phyloP scores from a whole-genome alignment of 768 basidiomycete genomes.

The Dioszegia hungarica region DNA sequence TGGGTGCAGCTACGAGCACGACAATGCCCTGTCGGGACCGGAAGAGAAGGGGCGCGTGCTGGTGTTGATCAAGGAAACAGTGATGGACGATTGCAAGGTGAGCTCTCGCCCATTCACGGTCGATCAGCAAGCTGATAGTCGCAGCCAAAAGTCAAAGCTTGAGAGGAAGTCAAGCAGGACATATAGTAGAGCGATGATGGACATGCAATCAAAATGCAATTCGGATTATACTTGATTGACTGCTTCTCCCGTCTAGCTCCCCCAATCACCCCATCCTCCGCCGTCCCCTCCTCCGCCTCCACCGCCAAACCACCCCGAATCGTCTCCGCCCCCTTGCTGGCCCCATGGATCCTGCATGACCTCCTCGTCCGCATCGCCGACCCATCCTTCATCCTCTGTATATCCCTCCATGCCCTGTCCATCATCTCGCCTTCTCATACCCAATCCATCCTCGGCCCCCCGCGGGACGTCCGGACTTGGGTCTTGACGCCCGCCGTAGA shows the following conservation, averaged over 20 bases:
- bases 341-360: conserved; percentile 42
- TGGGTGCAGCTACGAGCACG: conserved; percentile 86
- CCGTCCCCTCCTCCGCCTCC: conserved; percentile 18
- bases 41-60: conserved; percentile 54
- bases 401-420: conserved; percentile 21
- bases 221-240: background rate
- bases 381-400: conserved; percentile 21
- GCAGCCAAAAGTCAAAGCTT: conserved; percentile 31
- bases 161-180: too few relatives aligned
- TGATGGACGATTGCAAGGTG: conserved; percentile 48
- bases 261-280: conserved; percentile 27
- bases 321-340: conserved; percentile 13
- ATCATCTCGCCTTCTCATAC: background rate
- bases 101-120: conserved; percentile 4
- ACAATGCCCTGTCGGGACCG: conserved; percentile 69
- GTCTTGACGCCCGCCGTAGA: conserved; percentile 25
- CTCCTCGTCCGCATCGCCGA: conserved; percentile 18
- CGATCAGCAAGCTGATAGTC: conserved; percentile 11
- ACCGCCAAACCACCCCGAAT: conserved; percentile 28
- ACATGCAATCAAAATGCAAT: conserved; percentile 11
- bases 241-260: conserved; percentile 11
- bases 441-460: background rate
- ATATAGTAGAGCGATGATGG: background rate
- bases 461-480: background rate
- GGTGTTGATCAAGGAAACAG: conserved; percentile 46